Percentiles rank a stretch among this genome's conserved stretches.
phyloP scores from a whole-genome alignment of 768 basidiomycete genomes.

The Phallus indusiatus region DNA sequence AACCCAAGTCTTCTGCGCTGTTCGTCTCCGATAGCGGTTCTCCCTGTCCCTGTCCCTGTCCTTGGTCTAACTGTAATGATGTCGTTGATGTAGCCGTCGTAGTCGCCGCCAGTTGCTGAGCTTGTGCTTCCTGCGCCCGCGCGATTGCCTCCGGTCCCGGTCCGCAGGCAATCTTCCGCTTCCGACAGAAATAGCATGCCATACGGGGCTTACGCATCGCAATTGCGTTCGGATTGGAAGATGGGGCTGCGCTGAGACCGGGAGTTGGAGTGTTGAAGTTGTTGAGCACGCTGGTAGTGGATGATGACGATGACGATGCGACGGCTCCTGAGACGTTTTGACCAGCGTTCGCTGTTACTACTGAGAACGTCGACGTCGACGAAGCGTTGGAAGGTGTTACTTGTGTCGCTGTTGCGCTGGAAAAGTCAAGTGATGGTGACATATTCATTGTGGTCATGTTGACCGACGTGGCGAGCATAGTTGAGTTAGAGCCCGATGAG shows the following conservation, averaged over 20 bases:
- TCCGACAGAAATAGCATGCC: slow-evolving; percentile 58
- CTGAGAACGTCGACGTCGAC: too few species aligned
- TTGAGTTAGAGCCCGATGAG: too few species aligned
- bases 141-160: slow-evolving; percentile 28
- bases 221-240: not conserved
- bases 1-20: not conserved
- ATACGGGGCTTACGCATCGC: slow-evolving; percentile 38
- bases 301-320: too few species aligned
- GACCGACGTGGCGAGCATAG: too few species aligned
- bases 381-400: too few species aligned
- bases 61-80: not conserved
- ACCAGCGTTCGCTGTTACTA: too few species aligned
- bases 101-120: not conserved
- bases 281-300: not conserved
- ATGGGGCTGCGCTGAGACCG: not conserved
- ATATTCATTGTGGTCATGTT: too few species aligned
- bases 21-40: not conserved
- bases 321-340: not conserved
- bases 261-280: not conserved
- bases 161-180: slow-evolving; percentile 62
- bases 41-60: not conserved
- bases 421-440: too few species aligned
- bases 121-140: not conserved
- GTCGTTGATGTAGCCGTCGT: not conserved
- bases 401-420: too few species aligned